A percentile compares a stretch with the other conserved stretches of the same genome.
phyloP scores from a whole-genome alignment of 2,329 filamentous ascomycete species.

The Trichophaea hybrida region DNA sequence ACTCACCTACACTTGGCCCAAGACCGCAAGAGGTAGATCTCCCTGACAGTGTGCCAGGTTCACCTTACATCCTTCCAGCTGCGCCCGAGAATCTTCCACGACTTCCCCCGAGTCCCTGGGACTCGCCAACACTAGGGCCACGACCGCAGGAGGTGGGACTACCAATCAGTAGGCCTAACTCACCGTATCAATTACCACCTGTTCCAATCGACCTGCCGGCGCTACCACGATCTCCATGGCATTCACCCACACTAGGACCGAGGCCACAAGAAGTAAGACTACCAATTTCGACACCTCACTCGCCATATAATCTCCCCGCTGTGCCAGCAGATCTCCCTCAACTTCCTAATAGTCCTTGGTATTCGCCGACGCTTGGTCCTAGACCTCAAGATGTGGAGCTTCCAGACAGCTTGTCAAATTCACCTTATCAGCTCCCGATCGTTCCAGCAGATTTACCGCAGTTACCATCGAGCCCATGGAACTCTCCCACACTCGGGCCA shows the following conservation, averaged over 20 bases:
- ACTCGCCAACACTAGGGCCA: neutral
- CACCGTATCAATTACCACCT: conserved; percentile 3
- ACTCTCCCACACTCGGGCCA: conserved; percentile 3
- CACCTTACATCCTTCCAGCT: neutral
- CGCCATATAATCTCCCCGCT: neutral
- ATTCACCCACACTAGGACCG: neutral
- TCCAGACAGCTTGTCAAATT: neutral
- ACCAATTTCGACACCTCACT: neutral
- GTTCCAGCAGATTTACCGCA: neutral
- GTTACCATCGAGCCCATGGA: conserved; percentile 3
- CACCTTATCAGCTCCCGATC: conserved; percentile 1
- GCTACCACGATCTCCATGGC: neutral
- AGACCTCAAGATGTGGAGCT: neutral
- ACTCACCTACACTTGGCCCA: conserved; percentile 4
- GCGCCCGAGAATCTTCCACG: neutral
- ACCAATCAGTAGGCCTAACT: neutral
- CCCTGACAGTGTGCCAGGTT: neutral
- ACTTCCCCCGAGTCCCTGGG: conserved; percentile 4
- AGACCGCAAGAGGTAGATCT: neutral
- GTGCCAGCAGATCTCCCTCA: neutral
- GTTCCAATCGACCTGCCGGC: conserved; percentile 2
- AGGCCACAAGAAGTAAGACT: neutral
- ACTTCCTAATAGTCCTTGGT: conserved; percentile 1
- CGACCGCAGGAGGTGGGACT: neutral
- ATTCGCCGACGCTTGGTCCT: conserved; percentile 1